Evolutionary conservation across 2,329 filamentous ascomycete genomes (phyloP), one percentile per base, ranked within the genome.

Genomic region (Trichoderma sp.): DNA sequence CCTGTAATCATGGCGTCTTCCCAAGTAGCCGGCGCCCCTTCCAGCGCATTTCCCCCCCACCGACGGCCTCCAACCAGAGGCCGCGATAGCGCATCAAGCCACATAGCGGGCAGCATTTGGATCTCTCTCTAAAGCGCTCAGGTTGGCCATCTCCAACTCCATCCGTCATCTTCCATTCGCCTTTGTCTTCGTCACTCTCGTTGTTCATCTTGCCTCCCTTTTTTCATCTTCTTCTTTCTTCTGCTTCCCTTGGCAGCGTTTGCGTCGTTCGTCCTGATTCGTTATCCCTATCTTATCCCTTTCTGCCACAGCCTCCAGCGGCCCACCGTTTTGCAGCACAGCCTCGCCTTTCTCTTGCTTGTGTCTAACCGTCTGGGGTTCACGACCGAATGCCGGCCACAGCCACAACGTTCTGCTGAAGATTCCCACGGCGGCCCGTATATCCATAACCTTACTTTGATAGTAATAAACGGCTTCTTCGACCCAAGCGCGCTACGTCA

Each of bases 301-400:
- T 58, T 56, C 68, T 51, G 68, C 36, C 68, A 71, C 32, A 71
- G 60, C 53, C 69, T 71, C 69, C 60, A 63, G 30, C 61, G 65
- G 36, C 53, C 65, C 65, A 70, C 67, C 57, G 63, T 62, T 62
- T 60, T 62, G 67, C 39, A 53, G 67, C 70, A 71, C 70, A 66
- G 70, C 70, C 70, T 47, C 70, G 36, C 14, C 36, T 39, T 43
- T 3, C 8, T 39, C 11, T 47, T 53, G 18, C 51, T 36, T 34
- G 47, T 36, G 28, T 8, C 68, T 21, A 32, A 26, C 32, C 24
- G 28, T 43, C 60, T 30, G 58, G 64, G 63, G 53, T 21, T 26
- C 66, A 64, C 65, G 36, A 67, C 66, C 58, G 71, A 60, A 72
- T 72, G 71, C 60, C 47, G 71, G 57, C 60, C 71, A 72, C 66